Evolutionary conservation across 345 rosid species (phyloP), one percentile per base, ranked within the genome.

Genomic region (Linum usitatissimum): DNA sequence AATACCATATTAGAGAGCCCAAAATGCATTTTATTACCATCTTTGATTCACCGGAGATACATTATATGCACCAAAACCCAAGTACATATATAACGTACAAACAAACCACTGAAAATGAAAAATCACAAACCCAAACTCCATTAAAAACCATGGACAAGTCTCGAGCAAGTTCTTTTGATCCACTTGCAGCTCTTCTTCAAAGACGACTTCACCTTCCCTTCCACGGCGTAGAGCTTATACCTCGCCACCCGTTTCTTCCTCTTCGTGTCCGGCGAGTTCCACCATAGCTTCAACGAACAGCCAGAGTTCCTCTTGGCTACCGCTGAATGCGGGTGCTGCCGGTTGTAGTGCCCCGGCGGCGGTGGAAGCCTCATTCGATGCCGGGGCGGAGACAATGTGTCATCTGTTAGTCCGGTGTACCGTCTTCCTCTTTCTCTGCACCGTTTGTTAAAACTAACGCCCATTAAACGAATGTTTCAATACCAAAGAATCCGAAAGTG

Each of bases 151-250:
- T 67, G 77, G 7, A 65, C 66, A 55, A 84, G 48, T 34, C 69
- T 70, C 0, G 70, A 77, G 64, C 82, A 84, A 30, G 78, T 83
- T 40, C 5, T 10, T 61, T 83, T 87, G 60, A 84, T 13, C 87
- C 88, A 85, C n/a, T 74, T 65, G 62, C 56, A 66, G 19, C 95
- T 81, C 45, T 64, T 77, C 72, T 66, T 81, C 3, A 81, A 12
- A 9, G 86, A 72, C 51, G 58, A 21, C 58, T 80, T 85, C 53
- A 81, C 65, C 66, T 60, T 80, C 30, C 84, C 88, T 60, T 87
- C 84, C 0, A 65, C 75, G 0, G 78, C 45, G 60, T 85, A 83
- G 17, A 81, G 45, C 51, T 83, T 87, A 56, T 82, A 86, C 51
- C 51, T 45, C 51, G 51, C 15, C 51, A 45, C 51, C 51, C 51